These are phyloP conservation scores for Emergomyces africanus DNA, from an alignment of 2,329 filamentous ascomycete genomes.

Conservation along the genomic window DNA sequence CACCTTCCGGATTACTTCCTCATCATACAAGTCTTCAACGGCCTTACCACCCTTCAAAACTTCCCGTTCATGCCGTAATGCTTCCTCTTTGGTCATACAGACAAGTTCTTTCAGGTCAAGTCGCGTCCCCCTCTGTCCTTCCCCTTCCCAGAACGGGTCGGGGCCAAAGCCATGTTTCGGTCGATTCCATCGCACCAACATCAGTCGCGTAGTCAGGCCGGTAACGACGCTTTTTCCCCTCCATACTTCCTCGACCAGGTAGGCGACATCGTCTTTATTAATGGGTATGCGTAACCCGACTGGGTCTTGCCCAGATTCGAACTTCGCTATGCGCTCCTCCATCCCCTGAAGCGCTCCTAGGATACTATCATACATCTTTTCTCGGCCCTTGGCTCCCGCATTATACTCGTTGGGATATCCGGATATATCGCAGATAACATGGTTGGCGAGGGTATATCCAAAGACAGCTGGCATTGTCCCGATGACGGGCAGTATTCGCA, in stretches of 20 bases:
- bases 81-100: constrained; percentile 89
- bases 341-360: constrained; percentile 60
- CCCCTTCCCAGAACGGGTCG: constrained; percentile 44
- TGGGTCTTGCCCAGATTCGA: constrained; percentile 38
- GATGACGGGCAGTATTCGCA: constrained; percentile 86
- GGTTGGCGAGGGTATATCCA: constrained; percentile 81
- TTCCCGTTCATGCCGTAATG: constrained; percentile 62
- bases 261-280: constrained; percentile 68
- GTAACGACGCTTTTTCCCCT: constrained; percentile 71
- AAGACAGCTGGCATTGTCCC: constrained; percentile 98
- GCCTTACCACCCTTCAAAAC: constrained; percentile 57
- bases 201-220: constrained; percentile 64
- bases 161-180: constrained; percentile 48
- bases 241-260: constrained; percentile 81
- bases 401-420: constrained; percentile 76
- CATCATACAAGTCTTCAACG: constrained; percentile 62
- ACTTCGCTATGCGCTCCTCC: constrained; percentile 61
- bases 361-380: constrained; percentile 86
- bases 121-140: constrained; percentile 66
- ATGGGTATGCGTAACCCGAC: constrained; percentile 69
- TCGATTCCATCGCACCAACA: constrained; percentile 66
- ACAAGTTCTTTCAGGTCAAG: constrained; percentile 61
- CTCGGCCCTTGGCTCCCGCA: constrained; percentile 63
- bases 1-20: constrained; percentile 53
- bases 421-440: constrained; percentile 69